Evolutionary conservation across 176 grass and related monocot species (phyloP).

Genomic region (Zizania latifolia): DNA sequence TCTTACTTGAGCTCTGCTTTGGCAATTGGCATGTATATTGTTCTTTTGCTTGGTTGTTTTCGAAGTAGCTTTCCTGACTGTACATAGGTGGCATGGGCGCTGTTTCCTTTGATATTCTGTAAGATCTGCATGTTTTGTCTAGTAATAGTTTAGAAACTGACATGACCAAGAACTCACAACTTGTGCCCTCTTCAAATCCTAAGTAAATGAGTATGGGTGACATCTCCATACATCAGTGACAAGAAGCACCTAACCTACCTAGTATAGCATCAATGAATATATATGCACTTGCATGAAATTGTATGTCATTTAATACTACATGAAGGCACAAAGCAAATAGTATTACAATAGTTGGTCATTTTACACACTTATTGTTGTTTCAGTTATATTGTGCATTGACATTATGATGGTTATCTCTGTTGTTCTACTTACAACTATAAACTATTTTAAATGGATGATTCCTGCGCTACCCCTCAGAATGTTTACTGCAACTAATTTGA

Average conservation of each 20-base stretch:
- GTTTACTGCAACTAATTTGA: not conserved
- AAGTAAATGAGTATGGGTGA: not conserved
- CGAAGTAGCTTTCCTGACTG: not conserved
- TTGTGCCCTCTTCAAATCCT: not conserved
- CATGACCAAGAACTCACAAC: not conserved
- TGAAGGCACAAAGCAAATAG: conserved; percentile 1
- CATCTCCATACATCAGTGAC: not conserved
- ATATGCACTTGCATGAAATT: not conserved
- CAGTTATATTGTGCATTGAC: not conserved
- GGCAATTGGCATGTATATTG: conserved; percentile 3
- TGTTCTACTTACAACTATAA: not conserved
- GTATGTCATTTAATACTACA: not conserved
- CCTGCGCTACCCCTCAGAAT: not conserved
- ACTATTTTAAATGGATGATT: not conserved
- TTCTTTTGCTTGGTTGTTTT: conserved; percentile 1
- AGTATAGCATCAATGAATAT: conserved; percentile 2
- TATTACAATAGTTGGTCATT: not conserved
- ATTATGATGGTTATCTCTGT: not conserved
- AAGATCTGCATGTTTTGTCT: not conserved
- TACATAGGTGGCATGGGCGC: not conserved
- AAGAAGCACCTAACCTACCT: conserved; percentile 1
- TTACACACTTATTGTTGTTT: not conserved
- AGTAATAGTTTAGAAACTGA: not conserved
- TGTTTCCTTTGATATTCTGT: not conserved
- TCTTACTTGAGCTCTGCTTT: not conserved